Percentiles rank a stretch among this genome's conserved stretches.
Evolutionary conservation across 495 filamentous ascomycete genomes (phyloP).

Genomic region (Aspergillus biplanus): DNA sequence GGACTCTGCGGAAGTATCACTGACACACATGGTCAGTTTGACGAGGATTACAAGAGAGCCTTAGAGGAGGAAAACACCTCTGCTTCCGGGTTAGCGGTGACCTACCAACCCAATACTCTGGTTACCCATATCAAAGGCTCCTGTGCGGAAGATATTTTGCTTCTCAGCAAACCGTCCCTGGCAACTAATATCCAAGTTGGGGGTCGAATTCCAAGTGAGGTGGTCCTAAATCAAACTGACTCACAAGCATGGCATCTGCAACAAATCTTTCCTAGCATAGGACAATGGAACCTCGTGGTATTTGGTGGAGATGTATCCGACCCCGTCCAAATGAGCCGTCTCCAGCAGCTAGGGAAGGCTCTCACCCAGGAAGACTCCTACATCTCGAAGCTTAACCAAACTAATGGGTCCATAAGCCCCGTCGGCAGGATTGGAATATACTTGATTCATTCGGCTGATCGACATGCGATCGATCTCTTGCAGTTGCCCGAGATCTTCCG

Average conservation of each 20-base stretch:
- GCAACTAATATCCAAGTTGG: constrained; percentile 50
- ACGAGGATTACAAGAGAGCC: constrained; percentile 11
- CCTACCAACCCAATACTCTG: constrained; percentile 23
- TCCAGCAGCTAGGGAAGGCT: constrained; percentile 3
- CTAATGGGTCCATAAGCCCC: constrained; percentile 19
- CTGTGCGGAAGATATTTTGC: not conserved
- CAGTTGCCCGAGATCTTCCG: constrained; percentile 58
- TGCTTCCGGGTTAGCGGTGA: constrained; percentile 28
- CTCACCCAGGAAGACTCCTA: not conserved
- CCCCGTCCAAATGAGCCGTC: not conserved
- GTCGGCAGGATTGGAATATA: constrained; percentile 54
- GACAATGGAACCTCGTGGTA: constrained; percentile 61
- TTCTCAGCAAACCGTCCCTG: constrained; percentile 35
- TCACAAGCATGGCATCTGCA: constrained; percentile 60
- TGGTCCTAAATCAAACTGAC: constrained; percentile 60
- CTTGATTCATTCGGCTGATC: constrained; percentile 52
- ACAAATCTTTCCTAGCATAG: constrained; percentile 50
- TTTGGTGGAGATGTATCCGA: constrained; percentile 36
- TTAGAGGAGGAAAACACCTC: constrained; percentile 12
- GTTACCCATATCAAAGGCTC: constrained; percentile 10
- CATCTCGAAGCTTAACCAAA: not conserved
- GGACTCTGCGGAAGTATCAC: not conserved
- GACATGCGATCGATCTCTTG: constrained; percentile 47
- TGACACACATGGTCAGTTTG: constrained; percentile 14
- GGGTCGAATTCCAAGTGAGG: constrained; percentile 55